Evolutionary conservation across 805 yeast genomes (phyloP), one percentile per base, ranked within the genome.

Genomic region (Teunomyces pallodes): DNA sequence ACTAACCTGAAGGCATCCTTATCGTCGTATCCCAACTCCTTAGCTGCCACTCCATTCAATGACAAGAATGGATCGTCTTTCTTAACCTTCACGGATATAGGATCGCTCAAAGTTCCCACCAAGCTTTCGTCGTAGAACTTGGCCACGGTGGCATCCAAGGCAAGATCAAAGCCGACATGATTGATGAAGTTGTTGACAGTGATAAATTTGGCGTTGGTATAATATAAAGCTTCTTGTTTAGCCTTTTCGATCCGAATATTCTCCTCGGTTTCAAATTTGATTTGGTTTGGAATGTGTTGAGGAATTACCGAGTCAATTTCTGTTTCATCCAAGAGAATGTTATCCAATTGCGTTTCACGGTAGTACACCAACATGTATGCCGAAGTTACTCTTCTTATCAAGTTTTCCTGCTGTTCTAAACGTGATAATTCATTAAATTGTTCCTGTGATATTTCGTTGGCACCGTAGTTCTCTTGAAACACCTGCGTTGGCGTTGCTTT

Each of bases 291-390:
- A 20, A 94, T 82, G 58, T 87, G 87, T 1, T 62, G 55, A 2
- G 98, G 97, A 38, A 71, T 64, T 2, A 57, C 47, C 1, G 51
- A 48, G 32, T 60, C 49, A 10, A 64, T 56, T 5, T 81, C 77
- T 42, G 77, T 83, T 3, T 67, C 77, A 16, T 79, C 81, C 0
- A 81, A 82, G 49, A 94, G 73, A 12, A 92, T 74, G 9, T 75
- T 76, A 2, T 72, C 75, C 33, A 82, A 65, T 35, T 79, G 79
- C 2, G 79, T 69, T 60, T 87, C 82, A 46, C 96, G 78, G 53
- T 91, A 79, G 62, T 94, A 94, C 2, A 94, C 98, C 67, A 94
- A 79, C 99, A 94, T 94, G 62, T 94, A 94, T 1, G 99, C 99
- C 36, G 94, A 88, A 0, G 98, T 91, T 33, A 90, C 94, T 42